Base-by-base conservation (phyloP, 345 rosid genomes). In the Hypericum perforatum region DNA sequence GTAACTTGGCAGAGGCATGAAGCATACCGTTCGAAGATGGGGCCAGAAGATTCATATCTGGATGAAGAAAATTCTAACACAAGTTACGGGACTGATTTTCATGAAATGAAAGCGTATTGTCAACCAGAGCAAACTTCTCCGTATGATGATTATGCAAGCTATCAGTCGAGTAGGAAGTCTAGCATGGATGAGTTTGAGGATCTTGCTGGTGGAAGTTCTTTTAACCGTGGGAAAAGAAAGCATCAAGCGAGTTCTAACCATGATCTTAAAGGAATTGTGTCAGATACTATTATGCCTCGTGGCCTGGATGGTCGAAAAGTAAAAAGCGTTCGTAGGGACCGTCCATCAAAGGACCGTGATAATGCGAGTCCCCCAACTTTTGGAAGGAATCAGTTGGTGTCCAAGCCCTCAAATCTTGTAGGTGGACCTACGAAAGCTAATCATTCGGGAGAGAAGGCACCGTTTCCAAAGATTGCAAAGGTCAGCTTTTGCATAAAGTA, bases 1-100 rank as follows among this genome's bases (percentile, higher is more conserved):
- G 42, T 65, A 38, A 43, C 69, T 45, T 53, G 71, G 45, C 74
- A 84, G 95, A 69, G 65, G 66, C 60, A 64, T 67, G 84, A 70
- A 62, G 67, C 58, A 22, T 54, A 70, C 70, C 61, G 63, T 49
- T 61, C 71, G n/a, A 74, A 74, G 78, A 56, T 65, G 68, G 61
- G 49, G 59, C 62, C 69, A 51, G 70, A 53, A 63, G 80, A 77
- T 62, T 66, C 77, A 2, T 60, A 59, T 58, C 39, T 66, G 44
- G 84, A 77, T 22, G 81, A 58, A 10, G 75, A 61, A 40, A 73
- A 70, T 13, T 55, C 63, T 43, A 63, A 60, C 50, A 48, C 51
- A 42, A 51, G 52, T 54, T 67, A 57, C 65, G 71, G 66, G 56
- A 72, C 83, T 70, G 77, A 73, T 64, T 65, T 51, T 64, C 64